Evolutionary conservation across 2,329 filamentous ascomycete genomes (phyloP).

Genomic region (Aspergillus sclerotialis): DNA sequence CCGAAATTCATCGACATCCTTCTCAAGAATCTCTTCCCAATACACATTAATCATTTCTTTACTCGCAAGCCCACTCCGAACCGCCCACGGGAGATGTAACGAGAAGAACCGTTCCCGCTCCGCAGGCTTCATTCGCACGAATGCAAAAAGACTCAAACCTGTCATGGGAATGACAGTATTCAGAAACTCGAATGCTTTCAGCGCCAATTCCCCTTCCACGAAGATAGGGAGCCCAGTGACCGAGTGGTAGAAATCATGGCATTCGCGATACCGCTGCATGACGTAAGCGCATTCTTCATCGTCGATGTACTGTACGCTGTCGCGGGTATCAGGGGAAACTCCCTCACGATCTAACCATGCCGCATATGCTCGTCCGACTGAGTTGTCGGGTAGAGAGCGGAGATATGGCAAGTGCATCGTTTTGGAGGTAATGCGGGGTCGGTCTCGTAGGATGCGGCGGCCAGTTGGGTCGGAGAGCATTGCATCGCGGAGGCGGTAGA

Average conservation of each 20-base stretch:
- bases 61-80: conserved; percentile 68
- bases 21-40: conserved; percentile 91
- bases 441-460: conserved; percentile 81
- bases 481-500: conserved; percentile 79
- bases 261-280: conserved; percentile 96
- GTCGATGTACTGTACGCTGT: conserved; percentile 80
- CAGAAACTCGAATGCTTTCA: conserved; percentile 95
- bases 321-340: conserved; percentile 83
- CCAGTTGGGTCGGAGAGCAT: conserved; percentile 84
- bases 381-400: conserved; percentile 63
- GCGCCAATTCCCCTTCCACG: conserved; percentile 91
- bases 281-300: conserved; percentile 95
- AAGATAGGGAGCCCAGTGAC: conserved; percentile 84
- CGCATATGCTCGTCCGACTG: conserved; percentile 75
- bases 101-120: conserved; percentile 60
- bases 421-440: conserved; percentile 76
- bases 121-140: conserved; percentile 55
- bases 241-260: conserved; percentile 96
- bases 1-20: conserved; percentile 70
- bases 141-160: conserved; percentile 71
- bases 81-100: conserved; percentile 74
- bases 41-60: conserved; percentile 91
- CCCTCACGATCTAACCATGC: conserved; percentile 91
- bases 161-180: conserved; percentile 96
- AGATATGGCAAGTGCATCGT: conserved; percentile 63